Percentiles rank a stretch among this genome's conserved stretches.
Evolutionary conservation across 805 yeast species (phyloP).

Genomic region (Torulaspora delbrueckii): DNA sequence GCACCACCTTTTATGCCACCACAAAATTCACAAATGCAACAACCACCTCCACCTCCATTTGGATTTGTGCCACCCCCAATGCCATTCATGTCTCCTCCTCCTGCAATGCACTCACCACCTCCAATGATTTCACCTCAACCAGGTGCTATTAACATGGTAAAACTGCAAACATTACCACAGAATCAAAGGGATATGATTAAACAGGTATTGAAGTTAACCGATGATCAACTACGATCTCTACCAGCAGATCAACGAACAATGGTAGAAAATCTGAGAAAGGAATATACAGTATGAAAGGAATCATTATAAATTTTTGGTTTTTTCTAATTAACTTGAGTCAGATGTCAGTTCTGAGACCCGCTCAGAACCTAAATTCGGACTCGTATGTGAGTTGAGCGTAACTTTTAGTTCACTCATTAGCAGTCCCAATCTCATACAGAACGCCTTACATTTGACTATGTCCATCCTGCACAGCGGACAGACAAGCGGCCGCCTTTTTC

Average conservation of each 20-base stretch:
- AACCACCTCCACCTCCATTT: constrained; percentile 17
- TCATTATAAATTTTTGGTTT: background rate
- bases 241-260: constrained; percentile 46
- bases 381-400: background rate
- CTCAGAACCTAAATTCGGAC: background rate
- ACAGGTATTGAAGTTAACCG: constrained; percentile 45
- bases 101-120: constrained; percentile 9
- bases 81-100: constrained; percentile 16
- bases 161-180: constrained; percentile 47
- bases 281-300: constrained; percentile 38
- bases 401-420: constrained; percentile 1
- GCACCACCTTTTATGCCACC: constrained; percentile 16
- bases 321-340: background rate
- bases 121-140: constrained; percentile 17
- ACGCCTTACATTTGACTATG: constrained; percentile 2
- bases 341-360: background rate
- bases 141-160: constrained; percentile 47
- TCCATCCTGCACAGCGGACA: constrained; percentile 8
- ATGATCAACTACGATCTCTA: constrained; percentile 39
- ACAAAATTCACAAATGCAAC: constrained; percentile 12
- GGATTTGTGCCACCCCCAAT: constrained; percentile 18
- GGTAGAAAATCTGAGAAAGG: constrained; percentile 52
- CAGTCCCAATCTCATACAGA: constrained; percentile 2
- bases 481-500: background rate
- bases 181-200: constrained; percentile 53